Conservation (phyloP, 2,329 filamentous ascomycete genomes). For the Neurospora crassa region DNA sequence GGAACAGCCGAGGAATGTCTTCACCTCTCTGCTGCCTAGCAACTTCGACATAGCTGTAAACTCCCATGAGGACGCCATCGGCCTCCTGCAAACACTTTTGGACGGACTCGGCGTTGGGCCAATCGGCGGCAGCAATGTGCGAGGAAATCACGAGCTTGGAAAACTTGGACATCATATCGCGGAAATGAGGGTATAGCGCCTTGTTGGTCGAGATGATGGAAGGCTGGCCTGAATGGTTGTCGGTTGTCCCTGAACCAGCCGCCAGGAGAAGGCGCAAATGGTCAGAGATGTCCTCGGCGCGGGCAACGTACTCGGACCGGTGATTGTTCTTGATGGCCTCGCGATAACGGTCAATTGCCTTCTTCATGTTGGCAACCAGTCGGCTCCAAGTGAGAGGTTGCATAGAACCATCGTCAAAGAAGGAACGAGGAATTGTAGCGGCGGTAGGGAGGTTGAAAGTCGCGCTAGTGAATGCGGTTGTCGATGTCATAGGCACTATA, state of each 20-base stretch:
- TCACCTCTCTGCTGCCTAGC: constrained; percentile 88
- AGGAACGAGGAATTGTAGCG: constrained; percentile 63
- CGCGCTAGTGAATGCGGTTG: constrained; percentile 52
- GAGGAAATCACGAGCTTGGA: constrained; percentile 98
- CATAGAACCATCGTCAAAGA: constrained; percentile 81
- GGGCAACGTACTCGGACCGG: constrained; percentile 82
- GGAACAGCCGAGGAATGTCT: constrained; percentile 83
- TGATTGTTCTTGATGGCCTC: constrained; percentile 77
- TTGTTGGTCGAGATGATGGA: constrained; percentile 99
- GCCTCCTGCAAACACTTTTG: constrained; percentile 95
- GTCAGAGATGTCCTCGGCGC: constrained; percentile 97
- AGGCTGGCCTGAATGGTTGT: constrained; percentile 96
- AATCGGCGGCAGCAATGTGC: constrained; percentile 93
- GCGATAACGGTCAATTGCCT: constrained; percentile 79
- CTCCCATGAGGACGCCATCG: constrained; percentile 88
- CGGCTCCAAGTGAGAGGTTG: constrained; percentile 80
- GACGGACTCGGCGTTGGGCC: constrained; percentile 85
- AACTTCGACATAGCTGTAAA: constrained; percentile 94
- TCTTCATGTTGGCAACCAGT: constrained; percentile 86
- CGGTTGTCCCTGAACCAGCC: constrained; percentile 90
- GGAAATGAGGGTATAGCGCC: constrained; percentile 89
- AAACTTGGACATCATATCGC: constrained; percentile 99
- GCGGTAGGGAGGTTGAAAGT: constrained; percentile 48
- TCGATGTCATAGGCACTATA: constrained; percentile 42
- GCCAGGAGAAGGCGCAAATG: constrained; percentile 89